Evolutionary conservation across 352 stramenopile genomes (phyloP), one percentile per base, ranked within the genome.

Genomic region (Globisporangium takayamanum): DNA sequence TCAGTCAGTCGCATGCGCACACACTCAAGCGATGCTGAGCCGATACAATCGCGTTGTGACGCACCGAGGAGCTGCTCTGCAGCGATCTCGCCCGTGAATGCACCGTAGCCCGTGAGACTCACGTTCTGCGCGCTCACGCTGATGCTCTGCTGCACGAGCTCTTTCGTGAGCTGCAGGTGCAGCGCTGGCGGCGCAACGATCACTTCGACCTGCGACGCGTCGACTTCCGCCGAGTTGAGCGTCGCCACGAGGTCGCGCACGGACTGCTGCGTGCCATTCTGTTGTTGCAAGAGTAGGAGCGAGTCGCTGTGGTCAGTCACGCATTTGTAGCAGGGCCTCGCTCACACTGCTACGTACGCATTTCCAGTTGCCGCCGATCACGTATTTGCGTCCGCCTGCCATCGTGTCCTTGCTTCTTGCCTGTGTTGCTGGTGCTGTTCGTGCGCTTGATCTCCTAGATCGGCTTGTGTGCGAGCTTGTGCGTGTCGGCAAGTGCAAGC

Each of bases 361-460:
- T 83, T 98, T 98, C 92, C 92, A 98, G 75, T 98, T 98, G 60
- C 92, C 92, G 42, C 84, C 87, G 65, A 98, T 96, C 65, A 98
- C 79, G 41, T 89, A 84, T 55, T 88, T 96, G 51, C 91, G 28
- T 72, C 54, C 51, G 50, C 46, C 59, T 20, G 60, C 60, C 55
- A 61, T 61, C n/a, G n/a, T 64, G 15, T 8, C 7, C 2, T 14
- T 54, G 22, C 8, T 15, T n/a, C 22, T 39, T 30, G 15, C 28
- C n/a, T 8, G 8, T 22, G 18, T 20, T 15, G 18, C 10, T 22
- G 45, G 6, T 26, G 14, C 16, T 22, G 10, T 2, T 20, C 6
- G 4, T 36, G 54, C 39, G 39, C 47, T 25, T 22, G n/a, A 49
- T 14, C n/a, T 26, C 14, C 14, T 45, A 1, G n/a, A 48, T 48